Percentiles rank a stretch among this genome's conserved stretches.
Conservation (phyloP, 768 basidiomycete genomes). For the Hericium coralloides region DNA sequence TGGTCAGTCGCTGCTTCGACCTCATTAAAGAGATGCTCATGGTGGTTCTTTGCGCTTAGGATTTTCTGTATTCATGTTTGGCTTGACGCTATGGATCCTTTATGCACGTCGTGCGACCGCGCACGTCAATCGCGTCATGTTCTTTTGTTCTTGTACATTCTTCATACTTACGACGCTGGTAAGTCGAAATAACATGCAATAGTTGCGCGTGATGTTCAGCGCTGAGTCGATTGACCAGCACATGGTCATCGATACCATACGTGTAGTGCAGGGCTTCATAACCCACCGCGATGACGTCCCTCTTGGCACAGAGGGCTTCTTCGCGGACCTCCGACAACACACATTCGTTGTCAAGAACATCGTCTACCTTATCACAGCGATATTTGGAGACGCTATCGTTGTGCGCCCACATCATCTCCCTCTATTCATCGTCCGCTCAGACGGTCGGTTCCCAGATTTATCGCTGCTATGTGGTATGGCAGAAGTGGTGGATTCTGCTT, state of each 20-base stretch:
- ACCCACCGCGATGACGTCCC: neutral
- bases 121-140: neutral
- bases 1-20: neutral
- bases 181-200: neutral
- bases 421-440: neutral
- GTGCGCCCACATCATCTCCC: neutral
- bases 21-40: neutral
- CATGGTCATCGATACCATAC: neutral
- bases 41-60: neutral
- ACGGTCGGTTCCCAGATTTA: neutral
- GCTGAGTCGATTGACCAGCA: neutral
- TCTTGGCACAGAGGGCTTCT: neutral
- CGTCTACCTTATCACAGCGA: neutral
- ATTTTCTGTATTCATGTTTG: neutral
- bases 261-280: neutral
- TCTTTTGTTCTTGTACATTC: neutral
- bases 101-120: neutral
- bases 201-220: neutral
- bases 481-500: neutral
- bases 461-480: neutral
- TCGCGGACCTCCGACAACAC: neutral
- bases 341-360: conserved; percentile 1
- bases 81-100: neutral
- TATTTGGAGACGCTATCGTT: neutral
- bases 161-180: neutral